phyloP scores from a whole-genome alignment of 192 early-diverging fungal species.

The Dispira parvispora region DNA sequence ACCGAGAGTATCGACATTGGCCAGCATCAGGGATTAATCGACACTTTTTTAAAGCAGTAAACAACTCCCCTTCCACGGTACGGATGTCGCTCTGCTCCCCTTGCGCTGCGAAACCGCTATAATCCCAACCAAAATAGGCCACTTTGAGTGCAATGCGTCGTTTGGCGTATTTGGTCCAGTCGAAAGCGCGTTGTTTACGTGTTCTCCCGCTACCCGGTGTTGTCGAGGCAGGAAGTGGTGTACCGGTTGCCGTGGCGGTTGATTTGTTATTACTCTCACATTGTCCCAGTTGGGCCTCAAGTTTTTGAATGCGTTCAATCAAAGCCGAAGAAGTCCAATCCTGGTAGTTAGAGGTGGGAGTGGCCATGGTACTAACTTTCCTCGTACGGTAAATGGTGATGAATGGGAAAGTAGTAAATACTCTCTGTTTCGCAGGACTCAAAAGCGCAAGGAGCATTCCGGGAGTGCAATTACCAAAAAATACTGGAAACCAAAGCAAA shows the following conservation, averaged over 20 bases:
- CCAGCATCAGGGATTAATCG: conserved; percentile 53
- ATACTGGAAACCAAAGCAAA: no score
- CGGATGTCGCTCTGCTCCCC: conserved; percentile 29
- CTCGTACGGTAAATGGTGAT: no score
- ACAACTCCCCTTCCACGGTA: conserved; percentile 75
- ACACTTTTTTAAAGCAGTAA: conserved; percentile 57
- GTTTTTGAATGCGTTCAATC: background rate
- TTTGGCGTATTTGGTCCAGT: conserved; percentile 57
- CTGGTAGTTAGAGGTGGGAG: background rate
- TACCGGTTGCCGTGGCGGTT: no score
- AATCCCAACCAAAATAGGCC: conserved; percentile 83
- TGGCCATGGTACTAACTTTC: no score
- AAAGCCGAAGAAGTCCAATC: background rate
- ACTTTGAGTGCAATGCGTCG: conserved; percentile 73
- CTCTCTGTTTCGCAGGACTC: no score
- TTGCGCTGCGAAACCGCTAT: conserved; percentile 71
- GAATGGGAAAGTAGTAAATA: no score
- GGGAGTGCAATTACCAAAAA: no score
- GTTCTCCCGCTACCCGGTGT: background rate
- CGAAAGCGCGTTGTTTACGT: conserved; percentile 30
- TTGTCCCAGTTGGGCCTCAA: background rate
- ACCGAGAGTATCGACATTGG: conserved; percentile 61
- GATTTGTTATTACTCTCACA: background rate
- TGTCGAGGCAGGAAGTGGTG: background rate
- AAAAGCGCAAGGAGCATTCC: no score